Percentiles rank a stretch among this genome's conserved stretches.
These are phyloP conservation scores for Vachellia collinsii DNA, from an alignment of 306 rosid species.

Conservation along the genomic window DNA sequence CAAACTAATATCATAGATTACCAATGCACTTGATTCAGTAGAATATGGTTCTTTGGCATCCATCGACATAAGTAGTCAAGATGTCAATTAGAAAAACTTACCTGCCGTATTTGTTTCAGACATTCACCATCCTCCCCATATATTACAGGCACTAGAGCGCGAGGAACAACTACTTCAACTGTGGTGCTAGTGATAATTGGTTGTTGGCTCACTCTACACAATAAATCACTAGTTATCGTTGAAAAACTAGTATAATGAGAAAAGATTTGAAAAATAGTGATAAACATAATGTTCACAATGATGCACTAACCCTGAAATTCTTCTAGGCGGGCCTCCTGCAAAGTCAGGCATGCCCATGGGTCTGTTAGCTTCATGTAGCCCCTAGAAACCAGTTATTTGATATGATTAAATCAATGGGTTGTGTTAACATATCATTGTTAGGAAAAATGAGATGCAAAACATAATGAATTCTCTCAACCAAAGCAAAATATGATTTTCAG, in stretches of 20 bases:
- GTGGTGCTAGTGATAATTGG: constrained; percentile 84
- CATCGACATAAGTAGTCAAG: not conserved
- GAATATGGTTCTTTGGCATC: not conserved
- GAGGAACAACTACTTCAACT: constrained; percentile 93
- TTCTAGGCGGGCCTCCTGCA: constrained; percentile 69
- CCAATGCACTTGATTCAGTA: constrained; percentile 30
- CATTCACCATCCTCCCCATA: constrained; percentile 98
- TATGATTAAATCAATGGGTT: constrained; percentile 14
- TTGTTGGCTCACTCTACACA: constrained; percentile 67
- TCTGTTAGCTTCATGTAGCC: constrained; percentile 70
- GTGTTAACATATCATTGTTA: constrained; percentile 3
- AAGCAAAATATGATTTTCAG: constrained; percentile 16
- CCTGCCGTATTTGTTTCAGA: constrained; percentile 93
- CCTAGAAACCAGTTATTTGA: constrained; percentile 55
- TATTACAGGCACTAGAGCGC: constrained; percentile 69
- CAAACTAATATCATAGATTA: constrained; percentile 26
- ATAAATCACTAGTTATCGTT: constrained; percentile 13
- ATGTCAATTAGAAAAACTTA: constrained; percentile 28
- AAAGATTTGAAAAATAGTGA: constrained; percentile 4
- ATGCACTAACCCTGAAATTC: constrained; percentile 62
- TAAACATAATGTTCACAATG: constrained; percentile 22
- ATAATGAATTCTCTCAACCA: constrained; percentile 25
- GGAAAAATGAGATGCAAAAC: constrained; percentile 11
- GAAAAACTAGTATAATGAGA: constrained; percentile 7
- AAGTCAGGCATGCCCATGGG: constrained; percentile 76